Evolutionary conservation across 768 basidiomycete genomes (phyloP), one percentile per base, ranked within the genome.

Genomic region (Lactarius hatsudake): DNA sequence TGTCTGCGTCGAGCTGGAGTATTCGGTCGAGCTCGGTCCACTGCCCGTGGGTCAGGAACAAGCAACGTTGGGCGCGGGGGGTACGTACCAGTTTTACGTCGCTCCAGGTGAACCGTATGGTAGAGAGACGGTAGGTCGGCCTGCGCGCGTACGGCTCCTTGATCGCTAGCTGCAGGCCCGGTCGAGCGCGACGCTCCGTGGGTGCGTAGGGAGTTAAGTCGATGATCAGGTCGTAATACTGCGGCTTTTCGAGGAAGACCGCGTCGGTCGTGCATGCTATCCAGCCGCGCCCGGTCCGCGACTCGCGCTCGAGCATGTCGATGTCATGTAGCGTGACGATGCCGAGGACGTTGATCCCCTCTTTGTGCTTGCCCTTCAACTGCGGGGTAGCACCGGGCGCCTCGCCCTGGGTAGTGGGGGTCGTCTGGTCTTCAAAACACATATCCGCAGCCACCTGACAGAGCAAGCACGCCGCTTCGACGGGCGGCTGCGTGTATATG

Each of bases 241-340:
- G 78, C 1, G 92, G 88, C 74, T 88, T 91, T 69, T 94, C 93
- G 54, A 93, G 79, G 77, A 91, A 94, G 20, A 94, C 84, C 10
- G 91, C 87, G 69, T 94, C 93, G 2, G 93, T 93, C 12, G 93
- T 91, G 73, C 92, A 94, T 38, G 92, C 92, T 62, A 94, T 85
- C 91, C 91, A 94, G 23, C 92, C 92, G 7, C 83, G 79, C 6
- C 90, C 89, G 2, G 77, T 81, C 69, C 79, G 77, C 32, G 82
- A 81, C 74, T 88, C 89, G 20, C 77, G 75, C 62, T 83, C 77
- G 62, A 94, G 74, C 67, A 84, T 81, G 66, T 87, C 86, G 53
- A 91, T 75, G 73, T 94, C 93, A 56, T 81, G 86, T 0, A 94
- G 81, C 0, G 91, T 93, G 36, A 94, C 83, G 84, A 91, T 88